Evolutionary conservation across 2,329 filamentous ascomycete species (phyloP), one percentile per base, ranked within the genome.

Genomic region (Aureobasidium sp.): DNA sequence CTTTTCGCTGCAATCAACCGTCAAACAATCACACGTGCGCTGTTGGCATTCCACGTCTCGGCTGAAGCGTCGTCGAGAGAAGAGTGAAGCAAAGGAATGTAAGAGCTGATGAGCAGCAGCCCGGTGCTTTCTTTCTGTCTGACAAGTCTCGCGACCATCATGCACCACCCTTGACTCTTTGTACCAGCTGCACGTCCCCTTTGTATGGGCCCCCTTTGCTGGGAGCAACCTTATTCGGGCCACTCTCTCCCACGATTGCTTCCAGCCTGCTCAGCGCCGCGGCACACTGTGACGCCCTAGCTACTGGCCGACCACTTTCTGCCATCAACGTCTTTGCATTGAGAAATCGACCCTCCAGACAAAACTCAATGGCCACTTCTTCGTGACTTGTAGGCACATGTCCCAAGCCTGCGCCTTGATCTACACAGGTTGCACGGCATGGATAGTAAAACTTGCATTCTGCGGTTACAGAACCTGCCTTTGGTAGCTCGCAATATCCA

Each of bases 1-100:
- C 53, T 57, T 44, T 53, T 5, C 25, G 34, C 53, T 57, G 41
- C 53, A 57, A 57, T 57, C 53, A 57, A 57, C 41, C 53, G 53
- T 45, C 29, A 34, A 44, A 57, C 29, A 22, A 57, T 45, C 20
- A 55, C 36, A 55, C 41, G 39, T 44, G 53, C 53, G 39, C 25
- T 15, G 29, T 20, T 34, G 29, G 41, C 53, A 58, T 58, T 58
- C 55, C 55, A 47, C 55, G 55, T 45, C 53, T 57, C 52, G 37
- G 25, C 15, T 44, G 22, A 12, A 36, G 31, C 22, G 49, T 52
- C 31, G 49, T 22, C 6, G 17, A 39, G 37, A 37, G 20, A 2
- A 48, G 27, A 37, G 14, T 58, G 42, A 48, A 47, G 42, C 55
- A 58, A 39, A 58, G 55, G 55, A 58, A 58, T 58, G 55, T 29